Conservation (phyloP, 768 basidiomycete genomes). For the Chalciporus chontae region DNA sequence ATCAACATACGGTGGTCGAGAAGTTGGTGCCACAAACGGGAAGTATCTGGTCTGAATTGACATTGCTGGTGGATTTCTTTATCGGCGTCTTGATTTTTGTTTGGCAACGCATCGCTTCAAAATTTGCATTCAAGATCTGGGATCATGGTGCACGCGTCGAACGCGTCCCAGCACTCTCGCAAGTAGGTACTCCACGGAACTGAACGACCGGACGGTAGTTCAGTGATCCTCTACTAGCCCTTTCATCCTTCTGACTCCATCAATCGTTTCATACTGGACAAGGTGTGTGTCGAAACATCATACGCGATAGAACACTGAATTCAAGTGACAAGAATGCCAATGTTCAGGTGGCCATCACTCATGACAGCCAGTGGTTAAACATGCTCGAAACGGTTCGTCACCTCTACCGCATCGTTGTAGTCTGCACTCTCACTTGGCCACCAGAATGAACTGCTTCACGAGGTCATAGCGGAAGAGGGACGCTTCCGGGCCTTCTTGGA, state of each 20-base stretch:
- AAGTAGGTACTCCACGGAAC: background rate
- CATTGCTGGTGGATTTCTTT: background rate
- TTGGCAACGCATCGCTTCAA: background rate
- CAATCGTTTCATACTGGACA: conserved; percentile 7
- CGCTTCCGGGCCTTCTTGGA: background rate
- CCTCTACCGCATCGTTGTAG: background rate
- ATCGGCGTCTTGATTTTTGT: background rate
- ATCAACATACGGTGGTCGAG: background rate
- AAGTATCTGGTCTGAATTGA: background rate
- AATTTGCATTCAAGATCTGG: background rate
- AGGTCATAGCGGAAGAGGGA: background rate
- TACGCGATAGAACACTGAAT: background rate
- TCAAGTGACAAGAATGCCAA: background rate
- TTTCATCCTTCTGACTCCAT: conserved; percentile 7
- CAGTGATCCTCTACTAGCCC: background rate
- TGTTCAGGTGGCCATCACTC: conserved; percentile 6
- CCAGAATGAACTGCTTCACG: background rate
- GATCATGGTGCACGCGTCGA: background rate
- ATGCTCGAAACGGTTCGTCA: conserved; percentile 2
- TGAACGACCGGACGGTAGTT: too few species aligned
- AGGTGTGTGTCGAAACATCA: background rate
- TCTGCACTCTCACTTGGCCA: background rate
- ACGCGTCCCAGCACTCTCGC: background rate
- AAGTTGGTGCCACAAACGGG: background rate
- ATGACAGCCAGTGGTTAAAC: conserved; percentile 9